Evolutionary conservation across 345 rosid genomes (phyloP).

Genomic region (Gossypium anomalum): DNA sequence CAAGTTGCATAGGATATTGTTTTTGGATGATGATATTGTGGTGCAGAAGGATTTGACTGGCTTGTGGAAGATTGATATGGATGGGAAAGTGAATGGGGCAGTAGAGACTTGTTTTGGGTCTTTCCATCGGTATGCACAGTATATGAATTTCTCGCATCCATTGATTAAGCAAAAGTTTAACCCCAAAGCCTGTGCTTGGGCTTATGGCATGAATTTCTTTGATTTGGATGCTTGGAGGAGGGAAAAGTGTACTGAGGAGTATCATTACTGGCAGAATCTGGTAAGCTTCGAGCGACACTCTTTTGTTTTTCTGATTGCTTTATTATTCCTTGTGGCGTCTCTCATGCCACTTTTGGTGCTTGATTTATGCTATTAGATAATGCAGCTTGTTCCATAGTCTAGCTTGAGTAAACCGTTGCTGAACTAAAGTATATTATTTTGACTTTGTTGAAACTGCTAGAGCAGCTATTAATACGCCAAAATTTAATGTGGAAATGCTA

Average conservation of each 20-base stretch:
- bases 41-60: conserved; percentile 36
- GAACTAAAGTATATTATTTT: neutral
- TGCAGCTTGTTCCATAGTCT: neutral
- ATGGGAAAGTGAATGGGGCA: conserved; percentile 93
- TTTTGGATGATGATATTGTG: conserved; percentile 89
- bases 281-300: conserved; percentile 34
- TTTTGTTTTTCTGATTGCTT: conserved; percentile 1
- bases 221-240: conserved; percentile 98
- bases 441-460: neutral
- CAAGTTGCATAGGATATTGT: conserved; percentile 74
- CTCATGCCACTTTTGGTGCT: neutral
- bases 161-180: conserved; percentile 86
- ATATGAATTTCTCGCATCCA: conserved; percentile 97
- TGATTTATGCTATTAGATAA: neutral
- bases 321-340: neutral
- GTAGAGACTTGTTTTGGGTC: conserved; percentile 97
- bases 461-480: neutral
- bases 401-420: neutral
- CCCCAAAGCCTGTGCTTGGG: conserved; percentile 98
- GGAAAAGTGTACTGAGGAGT: conserved; percentile 95
- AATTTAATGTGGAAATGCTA: neutral
- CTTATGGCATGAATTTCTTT: conserved; percentile 97
- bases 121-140: conserved; percentile 89
- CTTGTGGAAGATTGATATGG: conserved; percentile 93
- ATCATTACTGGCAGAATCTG: conserved; percentile 96